These are phyloP conservation scores for Trichoderma afroharzianum DNA, from an alignment of 2,329 filamentous ascomycete species.

Conservation along the genomic window DNA sequence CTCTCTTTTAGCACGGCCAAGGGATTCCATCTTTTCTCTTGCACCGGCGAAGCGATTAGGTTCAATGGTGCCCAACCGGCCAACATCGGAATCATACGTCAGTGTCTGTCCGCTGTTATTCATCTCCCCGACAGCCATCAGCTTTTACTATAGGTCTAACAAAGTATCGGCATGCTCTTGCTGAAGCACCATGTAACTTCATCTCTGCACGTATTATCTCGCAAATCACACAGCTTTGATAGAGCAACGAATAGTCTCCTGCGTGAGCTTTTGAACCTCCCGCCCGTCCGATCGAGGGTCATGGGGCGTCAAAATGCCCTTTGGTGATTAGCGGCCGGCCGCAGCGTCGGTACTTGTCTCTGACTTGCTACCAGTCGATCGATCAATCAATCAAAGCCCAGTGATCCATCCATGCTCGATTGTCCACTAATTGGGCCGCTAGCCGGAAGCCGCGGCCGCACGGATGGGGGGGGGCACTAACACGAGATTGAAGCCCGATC, in stretches of 20 bases:
- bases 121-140: neutral
- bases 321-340: constrained; percentile 5
- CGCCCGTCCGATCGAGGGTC: neutral
- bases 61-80: neutral
- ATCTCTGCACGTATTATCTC: neutral
- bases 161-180: neutral
- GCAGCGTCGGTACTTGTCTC: constrained; percentile 4
- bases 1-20: neutral
- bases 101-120: neutral
- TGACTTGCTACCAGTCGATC: neutral
- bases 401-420: neutral
- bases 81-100: neutral
- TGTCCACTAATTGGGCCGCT: constrained; percentile 2
- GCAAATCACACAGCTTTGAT: neutral
- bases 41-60: neutral
- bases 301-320: constrained; percentile 6
- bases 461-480: constrained; percentile 4
- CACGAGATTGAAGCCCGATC: neutral
- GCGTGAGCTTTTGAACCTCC: neutral
- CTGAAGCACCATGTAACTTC: neutral
- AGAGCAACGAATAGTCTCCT: neutral
- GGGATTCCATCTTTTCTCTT: neutral
- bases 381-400: neutral
- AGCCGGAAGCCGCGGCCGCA: constrained; percentile 2
- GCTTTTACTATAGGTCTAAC: neutral